Base-by-base conservation (phyloP, 805 yeast genomes). In the Brettanomyces nanus region DNA sequence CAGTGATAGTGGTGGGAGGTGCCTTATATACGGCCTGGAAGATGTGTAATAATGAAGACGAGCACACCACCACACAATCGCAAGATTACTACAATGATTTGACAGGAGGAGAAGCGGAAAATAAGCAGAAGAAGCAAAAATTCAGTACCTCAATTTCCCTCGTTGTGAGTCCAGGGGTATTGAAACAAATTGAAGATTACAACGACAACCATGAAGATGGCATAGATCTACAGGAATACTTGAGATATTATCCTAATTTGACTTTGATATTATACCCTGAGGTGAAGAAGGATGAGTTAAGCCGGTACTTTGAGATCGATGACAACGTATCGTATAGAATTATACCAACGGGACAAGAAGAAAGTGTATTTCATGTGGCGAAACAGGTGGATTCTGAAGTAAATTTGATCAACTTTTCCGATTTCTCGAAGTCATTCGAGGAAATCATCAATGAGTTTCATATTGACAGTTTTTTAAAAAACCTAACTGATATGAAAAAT, bases 311-410 rank as follows among this genome's bases (percentile, higher is more conserved):
- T 13, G 37, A 49, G 10, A 40, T 63, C 2, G 53, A 57, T 3
- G 30, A 44, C 3, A 41, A 40, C 1, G 35, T 51, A 19, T 36
- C 43, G 17, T 54, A 52, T 41, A 63, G 67, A 36, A 46, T 71
- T 10, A 66, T 75, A 2, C 59, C 58, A 33, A 70, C 77, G 35
- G 68, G 64, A n/a, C 65, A 71, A 1, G 59, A 59, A 38, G 58
- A 54, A 10, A 79, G 82, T 3, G 52, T 74, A 10, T 68, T 73
- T 59, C 75, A 77, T 27, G 62, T 77, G n/a, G 60, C 75, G 18
- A 74, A 73, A 43, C 80, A 75, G 40, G 37, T 77, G 19, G 53
- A 42, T 21, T 47, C 53, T 0, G 19, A 41, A 6, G n/a, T 45
- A 9, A 61, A 56, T 40, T 36, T 58, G 7, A 37, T 60, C 5